These are phyloP conservation scores for Neofusicoccum kwambonambiense DNA, from an alignment of 2,329 filamentous ascomycete species.

Conservation along the genomic window DNA sequence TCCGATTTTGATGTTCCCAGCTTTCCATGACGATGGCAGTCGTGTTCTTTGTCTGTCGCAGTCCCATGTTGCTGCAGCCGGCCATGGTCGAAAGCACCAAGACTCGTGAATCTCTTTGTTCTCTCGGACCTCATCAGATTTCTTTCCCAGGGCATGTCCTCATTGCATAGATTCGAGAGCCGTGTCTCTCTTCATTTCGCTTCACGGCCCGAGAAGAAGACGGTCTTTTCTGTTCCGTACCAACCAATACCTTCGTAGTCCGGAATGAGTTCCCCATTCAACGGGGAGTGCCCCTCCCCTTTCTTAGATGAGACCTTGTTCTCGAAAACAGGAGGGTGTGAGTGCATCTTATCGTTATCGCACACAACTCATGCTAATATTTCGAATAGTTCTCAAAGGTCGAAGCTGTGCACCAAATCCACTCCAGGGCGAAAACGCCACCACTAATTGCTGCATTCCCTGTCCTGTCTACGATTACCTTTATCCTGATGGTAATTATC, in stretches of 20 bases:
- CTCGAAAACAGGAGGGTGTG: constrained; percentile 27
- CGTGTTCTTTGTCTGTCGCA: not conserved
- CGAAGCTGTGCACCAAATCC: constrained; percentile 28
- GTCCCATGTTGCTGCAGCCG: constrained; percentile 2
- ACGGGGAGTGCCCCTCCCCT: constrained; percentile 23
- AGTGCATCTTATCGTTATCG: not conserved
- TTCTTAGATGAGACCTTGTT: constrained; percentile 27
- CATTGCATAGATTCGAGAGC: not conserved
- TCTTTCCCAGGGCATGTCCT: not conserved
- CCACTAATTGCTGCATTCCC: constrained; percentile 68
- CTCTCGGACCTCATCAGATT: not conserved
- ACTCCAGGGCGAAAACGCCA: constrained; percentile 19
- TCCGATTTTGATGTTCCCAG: not conserved
- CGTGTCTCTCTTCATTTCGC: not conserved
- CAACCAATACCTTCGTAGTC: not conserved
- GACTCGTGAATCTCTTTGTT: not conserved
- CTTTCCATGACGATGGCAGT: no score
- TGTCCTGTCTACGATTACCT: constrained; percentile 78
- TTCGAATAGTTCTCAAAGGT: constrained; percentile 21
- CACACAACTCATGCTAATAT: not conserved
- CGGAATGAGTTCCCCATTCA: not conserved
- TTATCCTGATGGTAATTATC: constrained; percentile 51
- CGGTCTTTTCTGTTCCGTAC: not conserved
- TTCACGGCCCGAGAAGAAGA: not conserved
- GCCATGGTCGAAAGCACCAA: not conserved